Evolutionary conservation across 225 moss, liverwort and hornwort species (phyloP).

Genomic region (Thuidium tamariscinum): DNA sequence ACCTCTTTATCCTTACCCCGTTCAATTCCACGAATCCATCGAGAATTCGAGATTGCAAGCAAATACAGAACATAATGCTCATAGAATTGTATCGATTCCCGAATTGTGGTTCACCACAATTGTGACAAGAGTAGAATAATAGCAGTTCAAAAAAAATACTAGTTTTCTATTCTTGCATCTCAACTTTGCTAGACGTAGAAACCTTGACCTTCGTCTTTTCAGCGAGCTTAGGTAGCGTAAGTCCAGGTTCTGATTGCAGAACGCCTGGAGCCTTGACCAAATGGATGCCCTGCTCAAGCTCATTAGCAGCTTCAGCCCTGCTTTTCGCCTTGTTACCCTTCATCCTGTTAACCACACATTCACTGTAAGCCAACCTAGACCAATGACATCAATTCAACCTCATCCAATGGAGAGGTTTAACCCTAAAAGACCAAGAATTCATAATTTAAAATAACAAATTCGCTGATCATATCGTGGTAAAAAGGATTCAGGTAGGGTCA

Average conservation of each 20-base stretch:
- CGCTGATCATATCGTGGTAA: not conserved
- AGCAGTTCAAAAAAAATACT: not conserved
- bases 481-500: not conserved
- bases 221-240: slow-evolving; percentile 58
- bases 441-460: not conserved
- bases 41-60: not conserved
- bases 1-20: not conserved
- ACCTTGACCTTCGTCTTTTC: slow-evolving; percentile 80
- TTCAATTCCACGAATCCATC: not conserved
- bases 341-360: slow-evolving; percentile 42
- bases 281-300: slow-evolving; percentile 88
- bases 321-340: slow-evolving; percentile 57
- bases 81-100: not conserved
- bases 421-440: not conserved
- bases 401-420: not conserved
- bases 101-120: not conserved
- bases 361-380: not conserved
- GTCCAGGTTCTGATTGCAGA: slow-evolving; percentile 70
- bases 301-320: slow-evolving; percentile 57
- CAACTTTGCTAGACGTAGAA: slow-evolving; percentile 15
- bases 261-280: slow-evolving; percentile 76
- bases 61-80: not conserved
- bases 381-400: not conserved
- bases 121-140: not conserved
- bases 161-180: slow-evolving; percentile 29